These are phyloP conservation scores for Pigoraptor vietnamica DNA, from an alignment of 78 protist species.

Conservation along the genomic window DNA sequence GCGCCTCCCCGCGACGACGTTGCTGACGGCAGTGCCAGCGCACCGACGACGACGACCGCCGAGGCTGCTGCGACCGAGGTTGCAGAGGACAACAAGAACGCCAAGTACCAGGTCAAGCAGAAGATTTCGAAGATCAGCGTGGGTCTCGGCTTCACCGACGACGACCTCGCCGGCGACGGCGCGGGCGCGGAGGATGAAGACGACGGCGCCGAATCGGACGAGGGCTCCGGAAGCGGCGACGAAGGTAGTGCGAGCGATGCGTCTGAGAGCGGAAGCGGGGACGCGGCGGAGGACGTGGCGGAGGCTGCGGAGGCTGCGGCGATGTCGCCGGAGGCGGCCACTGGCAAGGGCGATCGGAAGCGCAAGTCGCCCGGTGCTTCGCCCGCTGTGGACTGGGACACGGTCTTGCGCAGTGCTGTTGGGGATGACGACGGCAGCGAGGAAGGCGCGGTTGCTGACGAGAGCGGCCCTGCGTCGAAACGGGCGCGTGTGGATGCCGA, in stretches of 20 bases:
- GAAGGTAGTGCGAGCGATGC: background rate
- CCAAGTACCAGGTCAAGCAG: too few relatives aligned
- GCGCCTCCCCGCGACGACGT: slow-evolving; percentile 57
- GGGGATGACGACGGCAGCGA: background rate
- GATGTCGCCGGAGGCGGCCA: too few relatives aligned
- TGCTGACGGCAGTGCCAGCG: background rate
- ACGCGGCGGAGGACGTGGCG: too few relatives aligned
- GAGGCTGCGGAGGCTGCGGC: too few relatives aligned
- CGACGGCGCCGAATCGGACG: background rate
- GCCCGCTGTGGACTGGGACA: background rate
- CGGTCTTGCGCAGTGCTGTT: background rate
- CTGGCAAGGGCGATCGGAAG: background rate
- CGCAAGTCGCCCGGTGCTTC: background rate
- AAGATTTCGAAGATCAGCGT: background rate
- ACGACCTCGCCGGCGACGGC: background rate
- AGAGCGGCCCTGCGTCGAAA: background rate
- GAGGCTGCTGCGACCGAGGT: background rate
- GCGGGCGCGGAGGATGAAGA: background rate
- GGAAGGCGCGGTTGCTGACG: background rate
- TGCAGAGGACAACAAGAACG: background rate
- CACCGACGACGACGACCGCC: background rate
- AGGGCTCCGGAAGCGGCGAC: background rate
- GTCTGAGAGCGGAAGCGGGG: background rate
- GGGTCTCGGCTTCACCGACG: background rate
- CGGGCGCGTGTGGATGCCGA: background rate